A percentile compares a stretch with the other conserved stretches of the same genome.
phyloP scores from a whole-genome alignment of 495 filamentous ascomycete genomes.

The Neurospora sp. region DNA sequence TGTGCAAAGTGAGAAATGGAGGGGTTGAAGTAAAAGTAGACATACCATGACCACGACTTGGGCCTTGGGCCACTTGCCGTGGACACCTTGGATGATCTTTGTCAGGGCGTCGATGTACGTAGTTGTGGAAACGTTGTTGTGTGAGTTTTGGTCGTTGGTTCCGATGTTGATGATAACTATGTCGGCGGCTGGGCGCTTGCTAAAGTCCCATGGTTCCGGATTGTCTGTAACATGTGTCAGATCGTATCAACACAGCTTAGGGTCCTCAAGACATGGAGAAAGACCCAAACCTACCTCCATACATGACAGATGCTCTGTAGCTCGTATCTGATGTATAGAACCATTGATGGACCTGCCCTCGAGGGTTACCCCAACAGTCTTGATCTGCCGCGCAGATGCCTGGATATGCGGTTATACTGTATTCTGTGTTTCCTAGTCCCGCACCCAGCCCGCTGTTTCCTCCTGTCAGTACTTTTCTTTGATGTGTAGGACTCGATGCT shows the following conservation, averaged over 20 bases:
- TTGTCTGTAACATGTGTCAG: constrained; percentile 20
- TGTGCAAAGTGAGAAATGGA: neutral
- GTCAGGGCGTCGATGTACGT: constrained; percentile 48
- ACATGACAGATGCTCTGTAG: constrained; percentile 38
- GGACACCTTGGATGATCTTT: constrained; percentile 50
- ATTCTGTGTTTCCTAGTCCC: constrained; percentile 56
- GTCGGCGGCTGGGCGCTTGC: constrained; percentile 48
- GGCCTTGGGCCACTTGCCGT: constrained; percentile 50
- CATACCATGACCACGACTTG: constrained; percentile 54
- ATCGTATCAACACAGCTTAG: too few relatives aligned
- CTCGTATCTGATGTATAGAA: constrained; percentile 53
- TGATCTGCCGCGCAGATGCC: constrained; percentile 52
- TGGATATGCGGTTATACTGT: constrained; percentile 51
- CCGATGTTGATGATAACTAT: constrained; percentile 60
- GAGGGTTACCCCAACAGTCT: constrained; percentile 47
- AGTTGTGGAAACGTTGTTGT: constrained; percentile 46
- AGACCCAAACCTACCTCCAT: constrained; percentile 28
- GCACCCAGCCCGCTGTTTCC: constrained; percentile 35
- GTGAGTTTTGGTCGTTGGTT: constrained; percentile 53
- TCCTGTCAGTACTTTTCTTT: constrained; percentile 1
- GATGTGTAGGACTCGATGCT: neutral
- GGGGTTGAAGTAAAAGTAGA: neutral
- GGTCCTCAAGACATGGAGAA: too few relatives aligned
- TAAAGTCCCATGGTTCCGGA: constrained; percentile 52
- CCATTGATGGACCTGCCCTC: constrained; percentile 54